Evolutionary conservation across 31 red algal species (phyloP), one percentile per base, ranked within the genome.

Genomic region (Asparagopsis taxiformis): DNA sequence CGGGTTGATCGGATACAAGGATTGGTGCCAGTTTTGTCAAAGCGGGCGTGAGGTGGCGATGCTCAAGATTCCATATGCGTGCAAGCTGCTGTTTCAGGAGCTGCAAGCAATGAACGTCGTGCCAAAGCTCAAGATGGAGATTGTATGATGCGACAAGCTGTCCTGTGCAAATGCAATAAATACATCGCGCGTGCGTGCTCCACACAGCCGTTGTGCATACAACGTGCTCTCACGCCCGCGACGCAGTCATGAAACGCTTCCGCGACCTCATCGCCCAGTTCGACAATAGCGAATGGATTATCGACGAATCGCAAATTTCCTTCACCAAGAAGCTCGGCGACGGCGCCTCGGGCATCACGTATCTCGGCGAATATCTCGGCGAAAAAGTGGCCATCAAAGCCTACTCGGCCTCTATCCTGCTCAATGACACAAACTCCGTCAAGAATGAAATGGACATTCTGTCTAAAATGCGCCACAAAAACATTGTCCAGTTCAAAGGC

Each of bases 11-110:
- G 82, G 79, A 11, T 83, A 87, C 51, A 82, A 78, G 58, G 94
- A 80, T 66, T 95, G 85, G 85, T 95, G 92, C 41, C 84, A 95
- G 36, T 54, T 54, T 34, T 95, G 92, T 58, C 62, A 76, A 59
- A 68, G 23, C 24, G 80, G 75, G 20, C 49, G 68, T 48, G 52
- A 76, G 10, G 67, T 95, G 44, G 51, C 64, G 34, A 71, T 65
- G 37, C 71, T 98, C 9, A 82, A 79, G 56, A 83, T 98, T 21
- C 94, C 94, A 25, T 98, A 98, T 77, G 94, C 94, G 23, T 92
- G 89, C 51, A 98, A 98, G 65, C 53, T 98, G 51, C 76, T 98
- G n/a, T 91, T 91, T 54, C 86, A 91, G 56, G 86, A 91, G 36
- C 62, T 91, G 9, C 86, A 76, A 28, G 57, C 55, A 20, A 91